phyloP scores from a whole-genome alignment of 1,284 basidiomycete genomes.

The Pyrrhoderma noxium region DNA sequence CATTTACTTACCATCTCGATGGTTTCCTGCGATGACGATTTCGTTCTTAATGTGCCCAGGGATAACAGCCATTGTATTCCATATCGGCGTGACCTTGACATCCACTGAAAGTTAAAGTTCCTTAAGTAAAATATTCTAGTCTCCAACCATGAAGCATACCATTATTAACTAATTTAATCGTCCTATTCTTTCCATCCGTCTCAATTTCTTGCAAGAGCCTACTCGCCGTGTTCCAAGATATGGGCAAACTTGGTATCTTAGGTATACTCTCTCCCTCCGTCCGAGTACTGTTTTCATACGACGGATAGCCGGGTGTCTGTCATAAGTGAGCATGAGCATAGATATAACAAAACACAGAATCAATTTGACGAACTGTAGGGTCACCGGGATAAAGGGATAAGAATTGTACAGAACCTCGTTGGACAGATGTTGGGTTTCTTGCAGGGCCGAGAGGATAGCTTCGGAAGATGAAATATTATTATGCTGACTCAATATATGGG shows the following conservation, averaged over 20 bases:
- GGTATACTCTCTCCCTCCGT: conserved; percentile 67
- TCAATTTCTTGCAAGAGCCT: conserved; percentile 55
- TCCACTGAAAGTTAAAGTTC: conserved; percentile 6
- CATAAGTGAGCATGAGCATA: background rate
- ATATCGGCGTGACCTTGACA: conserved; percentile 42
- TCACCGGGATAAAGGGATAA: conserved; percentile 78
- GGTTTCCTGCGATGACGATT: conserved; percentile 80
- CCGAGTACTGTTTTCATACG: conserved; percentile 81
- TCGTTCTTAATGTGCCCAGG: conserved; percentile 86
- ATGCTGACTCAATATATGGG: background rate
- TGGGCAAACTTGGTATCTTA: conserved; percentile 73
- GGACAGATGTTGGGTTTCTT: conserved; percentile 74
- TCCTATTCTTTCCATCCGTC: conserved; percentile 30
- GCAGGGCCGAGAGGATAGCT: conserved; percentile 81
- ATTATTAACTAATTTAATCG: conserved; percentile 55
- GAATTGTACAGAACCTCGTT: conserved; percentile 86
- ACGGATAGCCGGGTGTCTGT: conserved; percentile 75
- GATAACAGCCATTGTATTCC: conserved; percentile 86
- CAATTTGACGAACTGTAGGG: conserved; percentile 37
- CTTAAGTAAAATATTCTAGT: background rate
- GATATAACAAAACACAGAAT: background rate
- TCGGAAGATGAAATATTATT: background rate
- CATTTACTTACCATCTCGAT: conserved; percentile 64
- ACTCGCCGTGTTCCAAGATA: conserved; percentile 67
- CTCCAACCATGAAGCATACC: conserved; percentile 33